phyloP scores from a whole-genome alignment of 768 basidiomycete genomes.

The Boletus pseudo-olivaceus region DNA sequence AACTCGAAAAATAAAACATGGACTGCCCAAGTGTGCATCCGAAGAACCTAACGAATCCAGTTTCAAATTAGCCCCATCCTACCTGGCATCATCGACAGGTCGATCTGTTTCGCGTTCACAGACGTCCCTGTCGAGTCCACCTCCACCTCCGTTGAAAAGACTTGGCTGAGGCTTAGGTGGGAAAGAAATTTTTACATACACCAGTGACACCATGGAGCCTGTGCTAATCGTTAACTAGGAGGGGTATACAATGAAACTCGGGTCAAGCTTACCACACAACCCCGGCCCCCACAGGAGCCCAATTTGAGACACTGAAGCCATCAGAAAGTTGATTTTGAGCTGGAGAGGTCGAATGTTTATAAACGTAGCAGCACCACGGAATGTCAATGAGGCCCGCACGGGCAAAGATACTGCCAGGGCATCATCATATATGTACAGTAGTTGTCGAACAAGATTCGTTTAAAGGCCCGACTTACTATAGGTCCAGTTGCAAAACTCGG shows the following conservation, averaged over 20 bases:
- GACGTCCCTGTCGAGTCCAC: background rate
- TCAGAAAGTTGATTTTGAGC: background rate
- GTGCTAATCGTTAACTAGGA: background rate
- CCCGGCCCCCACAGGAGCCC: background rate
- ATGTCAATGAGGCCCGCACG: background rate
- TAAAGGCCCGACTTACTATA: slow-evolving; percentile 1
- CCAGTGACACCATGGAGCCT: slow-evolving; percentile 2
- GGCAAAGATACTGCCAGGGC: background rate
- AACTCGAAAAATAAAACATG: slow-evolving; percentile 6
- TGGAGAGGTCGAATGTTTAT: background rate
- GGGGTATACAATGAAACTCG: background rate
- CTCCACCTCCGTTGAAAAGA: background rate
- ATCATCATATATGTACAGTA: background rate
- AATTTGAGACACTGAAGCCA: background rate
- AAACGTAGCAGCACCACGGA: background rate
- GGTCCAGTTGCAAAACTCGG: background rate
- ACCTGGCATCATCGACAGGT: background rate
- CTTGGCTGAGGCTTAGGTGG: background rate
- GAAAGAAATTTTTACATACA: background rate
- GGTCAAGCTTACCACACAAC: slow-evolving; percentile 1
- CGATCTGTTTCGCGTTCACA: background rate
- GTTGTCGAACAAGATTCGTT: background rate
- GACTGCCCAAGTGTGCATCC: slow-evolving; percentile 13
- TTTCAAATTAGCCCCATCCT: background rate
- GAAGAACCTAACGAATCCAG: background rate